Conservation (phyloP, 805 yeast genomes). For the Soucietia sequanensis region DNA sequence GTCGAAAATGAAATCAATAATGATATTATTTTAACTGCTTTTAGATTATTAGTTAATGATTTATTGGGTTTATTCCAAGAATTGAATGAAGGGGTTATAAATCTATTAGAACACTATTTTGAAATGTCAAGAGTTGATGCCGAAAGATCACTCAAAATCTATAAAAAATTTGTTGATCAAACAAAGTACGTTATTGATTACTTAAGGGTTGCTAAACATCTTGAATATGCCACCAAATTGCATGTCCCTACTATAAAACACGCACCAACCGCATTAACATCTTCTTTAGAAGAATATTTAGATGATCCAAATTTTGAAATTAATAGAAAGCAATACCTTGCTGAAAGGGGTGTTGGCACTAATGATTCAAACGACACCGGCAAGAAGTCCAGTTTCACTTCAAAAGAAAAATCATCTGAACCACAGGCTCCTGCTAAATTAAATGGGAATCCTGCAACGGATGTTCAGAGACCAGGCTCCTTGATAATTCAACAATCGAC, state of each 20-base stretch:
- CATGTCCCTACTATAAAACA: slow-evolving; percentile 95
- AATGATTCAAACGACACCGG: slow-evolving; percentile 2
- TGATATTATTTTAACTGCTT: slow-evolving; percentile 80
- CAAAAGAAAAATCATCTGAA: background rate
- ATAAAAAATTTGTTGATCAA: slow-evolving; percentile 79
- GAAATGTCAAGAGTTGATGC: slow-evolving; percentile 89
- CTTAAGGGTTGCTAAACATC: slow-evolving; percentile 83
- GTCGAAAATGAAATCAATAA: slow-evolving; percentile 79
- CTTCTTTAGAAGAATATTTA: slow-evolving; percentile 83
- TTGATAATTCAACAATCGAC: slow-evolving; percentile 38
- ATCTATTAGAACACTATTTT: slow-evolving; percentile 88
- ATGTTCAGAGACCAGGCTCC: slow-evolving; percentile 20
- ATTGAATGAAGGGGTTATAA: slow-evolving; percentile 93
- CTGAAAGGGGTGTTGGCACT: slow-evolving; percentile 53
- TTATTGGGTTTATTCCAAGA: slow-evolving; percentile 82
- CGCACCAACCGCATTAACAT: slow-evolving; percentile 91
- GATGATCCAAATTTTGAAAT: slow-evolving; percentile 81
- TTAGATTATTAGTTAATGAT: slow-evolving; percentile 87
- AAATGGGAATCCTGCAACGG: too few species aligned
- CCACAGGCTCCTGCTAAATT: slow-evolving; percentile 1
- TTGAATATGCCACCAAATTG: slow-evolving; percentile 81
- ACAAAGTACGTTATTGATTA: slow-evolving; percentile 87
- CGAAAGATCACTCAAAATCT: slow-evolving; percentile 77
- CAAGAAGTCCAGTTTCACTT: slow-evolving; percentile 3
- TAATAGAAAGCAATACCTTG: slow-evolving; percentile 74